Conservation (phyloP, 1,284 basidiomycete genomes). For the Pisolithus thermaeus region DNA sequence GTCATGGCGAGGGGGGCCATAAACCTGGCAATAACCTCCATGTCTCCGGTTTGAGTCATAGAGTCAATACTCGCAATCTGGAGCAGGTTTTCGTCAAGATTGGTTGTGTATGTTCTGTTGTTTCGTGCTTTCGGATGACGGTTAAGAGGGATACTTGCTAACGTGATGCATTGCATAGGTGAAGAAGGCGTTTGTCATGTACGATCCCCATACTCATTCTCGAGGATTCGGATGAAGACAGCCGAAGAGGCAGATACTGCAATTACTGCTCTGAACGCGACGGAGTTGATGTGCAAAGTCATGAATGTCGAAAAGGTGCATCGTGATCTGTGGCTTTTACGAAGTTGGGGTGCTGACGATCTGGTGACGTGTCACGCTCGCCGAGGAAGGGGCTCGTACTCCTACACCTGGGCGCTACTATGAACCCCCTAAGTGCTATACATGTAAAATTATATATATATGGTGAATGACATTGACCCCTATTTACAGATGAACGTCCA, state of each 20-base stretch:
- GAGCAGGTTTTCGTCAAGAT: conserved; percentile 85
- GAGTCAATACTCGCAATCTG: conserved; percentile 80
- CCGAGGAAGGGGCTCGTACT: conserved; percentile 85
- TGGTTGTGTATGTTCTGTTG: conserved; percentile 65
- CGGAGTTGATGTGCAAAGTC: conserved; percentile 82
- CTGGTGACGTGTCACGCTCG: conserved; percentile 58
- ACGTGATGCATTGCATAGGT: conserved; percentile 40
- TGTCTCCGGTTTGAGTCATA: conserved; percentile 80
- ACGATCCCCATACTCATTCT: conserved; percentile 92
- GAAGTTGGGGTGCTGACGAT: conserved; percentile 1
- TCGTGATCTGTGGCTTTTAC: neutral
- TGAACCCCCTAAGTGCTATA: conserved; percentile 79
- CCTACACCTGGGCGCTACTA: conserved; percentile 95
- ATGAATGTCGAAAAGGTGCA: conserved; percentile 35
- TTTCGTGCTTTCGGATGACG: neutral
- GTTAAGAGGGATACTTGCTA: neutral
- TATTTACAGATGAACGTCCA: conserved; percentile 54
- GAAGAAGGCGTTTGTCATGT: conserved; percentile 90
- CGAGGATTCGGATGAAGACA: conserved; percentile 95
- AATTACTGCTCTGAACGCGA: conserved; percentile 76
- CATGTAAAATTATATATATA: conserved; percentile 44
- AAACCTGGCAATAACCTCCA: conserved; percentile 98
- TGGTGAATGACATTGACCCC: conserved; percentile 5
- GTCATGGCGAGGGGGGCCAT: conserved; percentile 33
- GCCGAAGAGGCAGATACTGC: conserved; percentile 85